These are phyloP conservation scores for Penicillium freii DNA, from an alignment of 2,329 filamentous ascomycete genomes.

Conservation along the genomic window DNA sequence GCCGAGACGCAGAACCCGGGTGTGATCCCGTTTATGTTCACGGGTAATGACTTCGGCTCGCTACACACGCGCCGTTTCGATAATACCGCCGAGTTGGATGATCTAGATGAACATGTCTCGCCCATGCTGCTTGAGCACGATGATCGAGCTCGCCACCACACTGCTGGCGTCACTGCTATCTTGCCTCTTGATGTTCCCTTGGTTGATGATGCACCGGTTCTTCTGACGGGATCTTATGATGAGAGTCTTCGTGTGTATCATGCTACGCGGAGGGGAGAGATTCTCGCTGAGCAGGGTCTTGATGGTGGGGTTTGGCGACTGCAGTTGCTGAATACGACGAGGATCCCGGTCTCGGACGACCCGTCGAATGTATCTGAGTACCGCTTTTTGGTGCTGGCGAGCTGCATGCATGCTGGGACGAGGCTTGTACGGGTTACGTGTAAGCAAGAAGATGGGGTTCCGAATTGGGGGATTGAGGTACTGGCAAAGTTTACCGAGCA, in stretches of 20 bases:
- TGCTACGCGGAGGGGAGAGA: constrained; percentile 40
- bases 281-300: constrained; percentile 65
- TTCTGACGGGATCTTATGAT: constrained; percentile 90
- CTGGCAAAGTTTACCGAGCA: constrained; percentile 77
- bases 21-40: constrained; percentile 34
- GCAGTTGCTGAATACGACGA: constrained; percentile 49
- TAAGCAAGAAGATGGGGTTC: constrained; percentile 28
- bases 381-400: constrained; percentile 65
- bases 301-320: constrained; percentile 85
- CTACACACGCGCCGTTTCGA: constrained; percentile 34
- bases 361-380: constrained; percentile 11
- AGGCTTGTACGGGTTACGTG: constrained; percentile 57
- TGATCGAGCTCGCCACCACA: constrained; percentile 60
- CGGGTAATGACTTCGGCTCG: constrained; percentile 41
- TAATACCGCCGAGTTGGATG: constrained; percentile 18
- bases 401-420: constrained; percentile 89
- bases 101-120: constrained; percentile 15
- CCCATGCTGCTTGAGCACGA: constrained; percentile 29
- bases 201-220: constrained; percentile 51
- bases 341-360: neutral
- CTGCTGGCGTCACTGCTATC: constrained; percentile 85
- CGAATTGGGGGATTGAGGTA: constrained; percentile 61
- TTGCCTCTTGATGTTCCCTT: constrained; percentile 59
- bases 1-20: neutral
- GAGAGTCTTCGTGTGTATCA: constrained; percentile 69